Conservation (phyloP, 495 filamentous ascomycete genomes). For the Stereocaulon alpinum region DNA sequence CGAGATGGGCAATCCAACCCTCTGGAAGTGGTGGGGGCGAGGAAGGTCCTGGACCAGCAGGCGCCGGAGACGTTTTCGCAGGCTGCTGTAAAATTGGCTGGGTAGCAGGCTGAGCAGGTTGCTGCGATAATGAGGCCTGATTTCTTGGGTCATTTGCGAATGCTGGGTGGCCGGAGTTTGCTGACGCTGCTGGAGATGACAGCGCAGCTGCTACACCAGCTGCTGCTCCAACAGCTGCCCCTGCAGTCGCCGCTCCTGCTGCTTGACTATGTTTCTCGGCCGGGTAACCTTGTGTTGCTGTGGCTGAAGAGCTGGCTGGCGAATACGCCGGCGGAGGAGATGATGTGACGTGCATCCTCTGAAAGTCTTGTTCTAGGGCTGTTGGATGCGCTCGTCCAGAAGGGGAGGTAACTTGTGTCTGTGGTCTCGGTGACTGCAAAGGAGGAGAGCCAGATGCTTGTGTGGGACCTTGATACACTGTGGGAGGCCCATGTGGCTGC, state of each 20-base stretch:
- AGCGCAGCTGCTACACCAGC: slow-evolving; percentile 11
- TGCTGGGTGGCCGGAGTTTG: slow-evolving; percentile 63
- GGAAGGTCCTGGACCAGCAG: slow-evolving; percentile 53
- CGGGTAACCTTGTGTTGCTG: slow-evolving; percentile 53
- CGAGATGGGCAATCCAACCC: slow-evolving; percentile 96
- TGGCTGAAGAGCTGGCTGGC: slow-evolving; percentile 49
- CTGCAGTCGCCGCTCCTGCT: slow-evolving; percentile 23
- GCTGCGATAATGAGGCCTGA: slow-evolving; percentile 28
- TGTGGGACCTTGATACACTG: slow-evolving; percentile 77
- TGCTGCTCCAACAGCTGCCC: slow-evolving; percentile 25
- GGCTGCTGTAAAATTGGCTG: slow-evolving; percentile 31
- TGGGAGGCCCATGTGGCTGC: slow-evolving; percentile 83
- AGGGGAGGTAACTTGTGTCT: slow-evolving; percentile 15
- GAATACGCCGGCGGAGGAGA: slow-evolving; percentile 91
- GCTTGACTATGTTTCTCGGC: slow-evolving; percentile 57
- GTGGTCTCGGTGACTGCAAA: slow-evolving; percentile 21
- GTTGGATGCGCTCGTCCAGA: slow-evolving; percentile 34
- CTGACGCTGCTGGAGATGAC: slow-evolving; percentile 29
- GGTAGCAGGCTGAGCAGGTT: slow-evolving; percentile 27
- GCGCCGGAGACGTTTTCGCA: slow-evolving; percentile 35
- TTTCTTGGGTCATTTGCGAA: slow-evolving; percentile 70
- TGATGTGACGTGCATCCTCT: slow-evolving; percentile 70
- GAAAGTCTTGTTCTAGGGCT: slow-evolving; percentile 77
- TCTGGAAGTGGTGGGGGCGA: slow-evolving; percentile 90
- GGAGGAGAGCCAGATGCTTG: slow-evolving; percentile 28